A percentile compares a stretch with the other conserved stretches of the same genome.
phyloP scores from a whole-genome alignment of 441 rosid genomes.

The Pelargonium cotyledonis region DNA sequence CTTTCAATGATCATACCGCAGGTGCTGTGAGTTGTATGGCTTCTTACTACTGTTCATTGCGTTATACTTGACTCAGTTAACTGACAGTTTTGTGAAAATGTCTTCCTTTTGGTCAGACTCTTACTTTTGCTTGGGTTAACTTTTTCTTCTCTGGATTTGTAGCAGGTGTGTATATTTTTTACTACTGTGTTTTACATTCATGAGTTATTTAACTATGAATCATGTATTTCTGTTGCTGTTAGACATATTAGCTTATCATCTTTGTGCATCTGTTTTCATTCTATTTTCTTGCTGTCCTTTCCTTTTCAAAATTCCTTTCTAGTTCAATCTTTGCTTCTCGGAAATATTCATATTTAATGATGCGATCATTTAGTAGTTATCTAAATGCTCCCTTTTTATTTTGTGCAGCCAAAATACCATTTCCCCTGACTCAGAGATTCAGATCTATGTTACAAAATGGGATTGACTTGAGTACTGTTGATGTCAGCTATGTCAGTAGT shows the following conservation, averaged over 20 bases:
- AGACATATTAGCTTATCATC: neutral
- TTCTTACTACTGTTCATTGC: neutral
- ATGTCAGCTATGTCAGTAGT: slow-evolving; percentile 97
- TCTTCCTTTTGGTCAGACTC: slow-evolving; percentile 52
- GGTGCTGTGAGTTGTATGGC: slow-evolving; percentile 31
- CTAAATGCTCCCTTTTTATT: slow-evolving; percentile 20
- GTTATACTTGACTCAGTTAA: slow-evolving; percentile 7
- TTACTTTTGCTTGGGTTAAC: slow-evolving; percentile 98
- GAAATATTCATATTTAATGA: too few species aligned
- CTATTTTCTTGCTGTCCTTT: neutral
- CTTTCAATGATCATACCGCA: slow-evolving; percentile 98
- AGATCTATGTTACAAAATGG: slow-evolving; percentile 98
- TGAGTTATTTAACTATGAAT: neutral
- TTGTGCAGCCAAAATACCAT: slow-evolving; percentile 82
- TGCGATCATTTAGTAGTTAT: slow-evolving; percentile 10
- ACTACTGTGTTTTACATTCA: neutral
- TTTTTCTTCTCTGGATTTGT: slow-evolving; percentile 99
- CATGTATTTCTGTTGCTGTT: neutral
- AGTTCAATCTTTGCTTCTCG: neutral
- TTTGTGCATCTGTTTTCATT: neutral
- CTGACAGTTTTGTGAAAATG: slow-evolving; percentile 15
- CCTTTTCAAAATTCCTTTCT: neutral
- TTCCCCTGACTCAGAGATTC: slow-evolving; percentile 95
- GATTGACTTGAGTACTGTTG: slow-evolving; percentile 94
- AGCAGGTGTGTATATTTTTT: slow-evolving; percentile 52